A percentile compares a stretch with the other conserved stretches of the same genome.
Evolutionary conservation across 1,284 basidiomycete genomes (phyloP).

Genomic region (Coniophora puteana): DNA sequence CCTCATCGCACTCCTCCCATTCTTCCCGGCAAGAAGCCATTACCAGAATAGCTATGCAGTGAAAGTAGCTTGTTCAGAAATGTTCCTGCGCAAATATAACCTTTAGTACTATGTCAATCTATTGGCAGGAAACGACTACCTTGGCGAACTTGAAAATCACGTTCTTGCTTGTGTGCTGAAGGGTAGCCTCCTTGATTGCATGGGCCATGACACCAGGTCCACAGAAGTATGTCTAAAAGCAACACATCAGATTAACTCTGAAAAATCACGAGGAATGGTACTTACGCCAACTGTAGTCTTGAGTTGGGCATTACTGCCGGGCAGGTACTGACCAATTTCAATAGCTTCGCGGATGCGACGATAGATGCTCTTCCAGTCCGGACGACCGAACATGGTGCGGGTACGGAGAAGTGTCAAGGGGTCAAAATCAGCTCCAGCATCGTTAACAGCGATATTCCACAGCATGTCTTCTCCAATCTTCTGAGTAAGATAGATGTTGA

Average conservation of each 20-base stretch:
- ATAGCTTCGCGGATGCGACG: conserved; percentile 67
- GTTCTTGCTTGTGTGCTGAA: conserved; percentile 46
- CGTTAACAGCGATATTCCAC: conserved; percentile 87
- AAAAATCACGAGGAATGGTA: conserved; percentile 10
- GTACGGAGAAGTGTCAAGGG: conserved; percentile 81
- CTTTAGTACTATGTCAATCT: not conserved
- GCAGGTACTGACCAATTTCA: conserved; percentile 74
- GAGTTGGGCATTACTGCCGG: conserved; percentile 70
- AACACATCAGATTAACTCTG: conserved; percentile 8
- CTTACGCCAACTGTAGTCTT: conserved; percentile 79
- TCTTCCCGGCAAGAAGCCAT: too few species aligned
- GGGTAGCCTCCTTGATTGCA: conserved; percentile 66
- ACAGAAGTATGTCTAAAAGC: conserved; percentile 77
- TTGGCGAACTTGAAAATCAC: conserved; percentile 82
- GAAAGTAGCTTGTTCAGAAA: conserved; percentile 37
- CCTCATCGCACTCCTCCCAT: too few species aligned
- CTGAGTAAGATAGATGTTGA: conserved; percentile 88
- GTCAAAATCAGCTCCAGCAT: conserved; percentile 78
- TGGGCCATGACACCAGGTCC: conserved; percentile 73
- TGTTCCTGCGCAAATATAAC: conserved; percentile 44
- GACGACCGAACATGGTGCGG: conserved; percentile 85
- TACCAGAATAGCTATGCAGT: not conserved
- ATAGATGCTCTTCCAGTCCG: conserved; percentile 82
- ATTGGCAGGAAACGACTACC: conserved; percentile 30
- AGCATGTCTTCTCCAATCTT: conserved; percentile 83